Base-by-base conservation (phyloP, 305 asterid genomes). In the Fraxinus sp. region DNA sequence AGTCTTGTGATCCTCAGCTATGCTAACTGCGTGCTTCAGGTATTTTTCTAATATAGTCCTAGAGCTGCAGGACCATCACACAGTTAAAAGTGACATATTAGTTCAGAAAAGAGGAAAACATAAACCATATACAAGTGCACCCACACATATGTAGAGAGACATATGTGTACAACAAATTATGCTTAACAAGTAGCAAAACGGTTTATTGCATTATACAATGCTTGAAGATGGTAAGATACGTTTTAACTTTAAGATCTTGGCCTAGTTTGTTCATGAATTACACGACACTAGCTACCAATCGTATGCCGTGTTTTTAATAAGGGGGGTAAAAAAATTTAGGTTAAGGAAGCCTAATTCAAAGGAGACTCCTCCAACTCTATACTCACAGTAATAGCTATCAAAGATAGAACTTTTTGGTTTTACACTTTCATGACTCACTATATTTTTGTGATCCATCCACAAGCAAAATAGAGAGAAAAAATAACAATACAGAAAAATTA, bases 1-100 rank as follows among this genome's bases (percentile, higher is more conserved):
- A 77, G 92, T 86, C 83, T 81, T 92, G 81, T 85, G 87, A 86
- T 86, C 90, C 86, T 91, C 98, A 79, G 97, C 97, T 57, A 96
- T 91, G 81, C 87, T 81, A 86, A 96, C 97, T 83, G 99, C 99
- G 79, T 92, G 96, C 85, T 91, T 96, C 89, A 96, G 91, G 93
- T 94, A 96, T 86, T 94, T 95, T 90, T 96, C 99, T 85, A 96
- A 86, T 83, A 96, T 92, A 80, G 93, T 96, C 88, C 97, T 93
- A 78, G 99, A 96, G 88, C 99, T 96, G 97, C 87, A 90, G 79
- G 81, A 84, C 28, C 81, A 78, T 74, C 79, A 81, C 72, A 84
- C 66, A 82, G 78, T 80, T 75, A 68, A 75, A 20, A 28, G 72
- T 8, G 62, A 86, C 14, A 2, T 28, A 80, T 72, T 70, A 83